phyloP scores from a whole-genome alignment of 2,329 filamentous ascomycete genomes.

The Fusarium ambrosium region DNA sequence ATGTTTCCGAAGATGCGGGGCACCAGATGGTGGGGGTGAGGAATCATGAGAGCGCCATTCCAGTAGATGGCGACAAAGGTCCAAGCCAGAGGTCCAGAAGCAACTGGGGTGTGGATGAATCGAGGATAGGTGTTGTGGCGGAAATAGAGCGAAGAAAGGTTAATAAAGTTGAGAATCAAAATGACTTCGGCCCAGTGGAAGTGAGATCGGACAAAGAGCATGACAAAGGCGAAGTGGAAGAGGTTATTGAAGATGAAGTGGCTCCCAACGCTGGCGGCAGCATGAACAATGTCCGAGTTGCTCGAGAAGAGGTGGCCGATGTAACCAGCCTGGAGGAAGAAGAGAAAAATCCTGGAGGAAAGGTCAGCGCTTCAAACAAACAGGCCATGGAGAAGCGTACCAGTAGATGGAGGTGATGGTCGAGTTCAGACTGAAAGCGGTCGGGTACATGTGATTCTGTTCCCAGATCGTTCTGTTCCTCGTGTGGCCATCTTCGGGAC shows the following conservation, averaged over 20 bases:
- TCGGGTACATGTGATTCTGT: slow-evolving; percentile 75
- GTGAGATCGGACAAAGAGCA: slow-evolving; percentile 83
- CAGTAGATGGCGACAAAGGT: slow-evolving; percentile 89
- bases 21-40: slow-evolving; percentile 73
- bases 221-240: slow-evolving; percentile 83
- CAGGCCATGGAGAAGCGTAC: slow-evolving; percentile 57
- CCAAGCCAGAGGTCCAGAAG: slow-evolving; percentile 85
- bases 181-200: slow-evolving; percentile 84
- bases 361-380: slow-evolving; percentile 6
- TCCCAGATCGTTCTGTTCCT: slow-evolving; percentile 78
- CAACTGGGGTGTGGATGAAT: slow-evolving; percentile 81
- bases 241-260: slow-evolving; percentile 92
- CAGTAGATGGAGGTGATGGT: slow-evolving; percentile 80
- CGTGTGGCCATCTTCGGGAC: slow-evolving; percentile 72
- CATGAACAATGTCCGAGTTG: slow-evolving; percentile 72
- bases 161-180: slow-evolving; percentile 84
- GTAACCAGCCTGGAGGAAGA: slow-evolving; percentile 82
- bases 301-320: slow-evolving; percentile 81
- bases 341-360: slow-evolving; percentile 73
- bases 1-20: slow-evolving; percentile 88
- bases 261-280: slow-evolving; percentile 81
- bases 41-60: slow-evolving; percentile 87
- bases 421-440: slow-evolving; percentile 82
- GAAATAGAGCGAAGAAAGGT: slow-evolving; percentile 84
- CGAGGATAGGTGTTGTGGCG: slow-evolving; percentile 78